Percentiles rank a stretch among this genome's conserved stretches.
Evolutionary conservation across 441 rosid genomes (phyloP).

Genomic region (Gossypium aridum): DNA sequence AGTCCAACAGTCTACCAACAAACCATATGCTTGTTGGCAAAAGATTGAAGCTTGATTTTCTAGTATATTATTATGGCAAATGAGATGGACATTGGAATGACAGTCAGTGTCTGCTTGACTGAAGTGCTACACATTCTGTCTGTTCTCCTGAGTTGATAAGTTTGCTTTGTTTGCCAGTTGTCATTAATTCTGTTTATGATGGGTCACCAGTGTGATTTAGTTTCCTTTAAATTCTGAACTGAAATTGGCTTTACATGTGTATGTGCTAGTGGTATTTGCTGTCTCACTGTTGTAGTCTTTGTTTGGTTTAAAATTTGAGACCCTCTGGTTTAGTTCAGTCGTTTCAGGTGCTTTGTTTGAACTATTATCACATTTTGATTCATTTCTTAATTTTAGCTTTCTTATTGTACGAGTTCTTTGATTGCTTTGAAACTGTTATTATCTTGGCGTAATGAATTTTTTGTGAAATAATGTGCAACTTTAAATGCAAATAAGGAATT

Average conservation of each 20-base stretch:
- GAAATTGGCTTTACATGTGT: background rate
- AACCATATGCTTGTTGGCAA: background rate
- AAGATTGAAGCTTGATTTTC: background rate
- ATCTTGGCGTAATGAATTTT: background rate
- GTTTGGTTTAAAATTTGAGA: background rate
- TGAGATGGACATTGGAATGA: background rate
- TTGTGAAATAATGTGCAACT: background rate
- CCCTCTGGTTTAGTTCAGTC: background rate
- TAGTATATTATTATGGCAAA: background rate
- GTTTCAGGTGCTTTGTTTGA: constrained; percentile 1
- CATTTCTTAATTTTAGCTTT: background rate
- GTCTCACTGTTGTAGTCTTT: background rate
- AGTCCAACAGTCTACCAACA: background rate
- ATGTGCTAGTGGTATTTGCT: background rate
- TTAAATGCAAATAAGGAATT: background rate
- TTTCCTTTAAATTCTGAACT: background rate
- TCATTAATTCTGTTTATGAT: background rate
- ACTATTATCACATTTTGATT: background rate
- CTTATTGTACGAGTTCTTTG: background rate
- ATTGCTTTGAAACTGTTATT: background rate
- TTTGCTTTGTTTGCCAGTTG: background rate
- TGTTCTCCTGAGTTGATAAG: background rate
- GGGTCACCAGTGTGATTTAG: background rate
- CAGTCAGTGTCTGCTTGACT: background rate
- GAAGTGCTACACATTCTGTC: background rate